Base-by-base conservation (phyloP, 495 filamentous ascomycete genomes). In the Aspergillus nanangensis region DNA sequence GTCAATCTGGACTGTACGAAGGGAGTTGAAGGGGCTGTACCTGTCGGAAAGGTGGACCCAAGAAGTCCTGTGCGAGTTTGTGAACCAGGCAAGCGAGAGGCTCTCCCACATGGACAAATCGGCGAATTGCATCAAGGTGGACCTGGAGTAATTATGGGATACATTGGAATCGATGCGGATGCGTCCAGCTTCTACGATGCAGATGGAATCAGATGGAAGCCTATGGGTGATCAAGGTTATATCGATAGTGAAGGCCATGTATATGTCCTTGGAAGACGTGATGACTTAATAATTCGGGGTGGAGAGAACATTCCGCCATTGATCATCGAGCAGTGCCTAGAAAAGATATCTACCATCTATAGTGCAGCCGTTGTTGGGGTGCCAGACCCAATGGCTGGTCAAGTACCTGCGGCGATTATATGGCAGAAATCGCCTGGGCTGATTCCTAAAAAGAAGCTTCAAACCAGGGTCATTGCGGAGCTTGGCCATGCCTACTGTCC, bases 281-380 rank as follows among this genome's bases (percentile, higher is more conserved):
- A 90, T 63, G 87, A 92, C 48, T 53, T 90, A 40, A 83, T 92
- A 45, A 90, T 90, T 48, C 70, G 83, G 23, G 53, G 53, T 15
- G 56, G 56, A 3, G 53, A 60, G 44, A 60, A 60, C 25, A 60
- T 60, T 18, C 51, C 50, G 10, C 56, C 56, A 3, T 20, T 45
- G 8, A 48, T 45, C 18, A 56, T 60, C 17, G 52, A 60, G 37
- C 32, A 49, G 11, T 42, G 45, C 31, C 37, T 59, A 3, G 14
- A 8, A 10, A 21, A 18, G 33, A 29, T 41, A 17, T 0, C n/a
- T 5, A 45, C 41, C n/a, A 40, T 49, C 17, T 27, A 50, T 27
- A 24, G 20, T 21, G 47, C 32, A 1, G 41, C 32, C 25, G 47
- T 50, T 13, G 41, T 50, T 8, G 47, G 47, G 13, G 23, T 44